Percentiles rank a stretch among this genome's conserved stretches.
These are phyloP conservation scores for Barnettozyma sucrosica DNA, from an alignment of 805 yeast genomes.

Conservation along the genomic window DNA sequence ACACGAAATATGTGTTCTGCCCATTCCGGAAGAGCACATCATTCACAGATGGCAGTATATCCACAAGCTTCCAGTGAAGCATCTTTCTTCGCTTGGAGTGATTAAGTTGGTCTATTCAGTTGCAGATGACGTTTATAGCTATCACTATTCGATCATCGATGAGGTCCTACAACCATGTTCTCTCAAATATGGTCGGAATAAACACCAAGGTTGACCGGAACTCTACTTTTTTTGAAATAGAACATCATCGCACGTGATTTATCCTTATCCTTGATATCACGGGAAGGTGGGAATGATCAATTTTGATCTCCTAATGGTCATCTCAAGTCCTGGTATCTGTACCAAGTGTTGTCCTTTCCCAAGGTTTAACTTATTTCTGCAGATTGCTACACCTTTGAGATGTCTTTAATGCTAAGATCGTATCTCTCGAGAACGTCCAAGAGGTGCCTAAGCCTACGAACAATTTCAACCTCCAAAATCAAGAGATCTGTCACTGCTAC, in stretches of 20 bases:
- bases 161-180: neutral
- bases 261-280: neutral
- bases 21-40: constrained; percentile 5
- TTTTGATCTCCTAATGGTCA: neutral
- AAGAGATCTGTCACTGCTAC: constrained; percentile 8
- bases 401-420: constrained; percentile 1
- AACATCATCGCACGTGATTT: constrained; percentile 11
- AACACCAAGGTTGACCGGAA: neutral
- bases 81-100: neutral
- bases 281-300: neutral
- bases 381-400: neutral
- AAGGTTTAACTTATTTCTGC: neutral
- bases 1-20: constrained; percentile 5
- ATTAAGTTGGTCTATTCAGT: neutral
- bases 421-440: neutral
- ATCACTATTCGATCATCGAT: neutral
- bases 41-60: neutral
- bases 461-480: constrained; percentile 9
- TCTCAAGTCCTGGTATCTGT: neutral
- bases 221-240: no score
- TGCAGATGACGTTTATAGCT: no score
- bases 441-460: neutral
- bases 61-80: neutral
- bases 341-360: neutral
- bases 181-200: neutral